Base-by-base conservation (phyloP, 352 stramenopile genomes). In the Phytophthora sansomeana region DNA sequence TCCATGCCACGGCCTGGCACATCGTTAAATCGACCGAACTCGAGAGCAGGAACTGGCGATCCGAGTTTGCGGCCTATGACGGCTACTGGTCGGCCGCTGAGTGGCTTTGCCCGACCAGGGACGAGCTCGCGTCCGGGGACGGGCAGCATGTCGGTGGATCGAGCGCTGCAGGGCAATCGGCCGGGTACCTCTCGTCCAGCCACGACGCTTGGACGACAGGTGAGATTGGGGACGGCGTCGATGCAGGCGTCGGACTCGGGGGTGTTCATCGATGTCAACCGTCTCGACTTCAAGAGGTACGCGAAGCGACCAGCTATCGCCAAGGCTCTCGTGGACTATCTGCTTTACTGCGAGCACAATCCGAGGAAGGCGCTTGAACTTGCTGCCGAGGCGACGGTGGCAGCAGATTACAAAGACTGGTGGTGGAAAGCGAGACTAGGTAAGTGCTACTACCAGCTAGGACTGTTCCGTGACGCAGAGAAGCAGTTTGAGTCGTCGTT, bases 361-460 rank as follows among this genome's bases (percentile, higher is more conserved):
- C 85, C 92, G 4, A 74, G 92, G 44, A 98, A 97, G 53, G 95
- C 92, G 6, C 74, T 98, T 7, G 93, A 98, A 68, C 81, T 98
- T 8, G 92, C 91, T 24, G 90, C 93, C 3, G 92, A 97, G 61
- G 94, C 89, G 14, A 98, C 92, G 0, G 84, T 94, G 19, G 87
- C 78, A 6, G 81, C 78, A 4, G 89, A 96, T 36, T 98, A 95
- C 69, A 95, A 97, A 66, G 90, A 97, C 70, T 98, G 94, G 94
- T 98, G 91, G 90, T 98, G 95, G 95, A 98, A 98, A 65, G 82
- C 85, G n/a, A 80, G 92, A 8, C 67, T 98, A 16, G 95, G 92
- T 35, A 97, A 98, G 67, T 98, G 92, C 75, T 98, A 98, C 80
- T 98, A 98, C 69, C 92, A 97, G 58, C 72, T 98, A 6, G 91